Evolutionary conservation across 768 basidiomycete genomes (phyloP), one percentile per base, ranked within the genome.

Genomic region (Boletus insuetus): DNA sequence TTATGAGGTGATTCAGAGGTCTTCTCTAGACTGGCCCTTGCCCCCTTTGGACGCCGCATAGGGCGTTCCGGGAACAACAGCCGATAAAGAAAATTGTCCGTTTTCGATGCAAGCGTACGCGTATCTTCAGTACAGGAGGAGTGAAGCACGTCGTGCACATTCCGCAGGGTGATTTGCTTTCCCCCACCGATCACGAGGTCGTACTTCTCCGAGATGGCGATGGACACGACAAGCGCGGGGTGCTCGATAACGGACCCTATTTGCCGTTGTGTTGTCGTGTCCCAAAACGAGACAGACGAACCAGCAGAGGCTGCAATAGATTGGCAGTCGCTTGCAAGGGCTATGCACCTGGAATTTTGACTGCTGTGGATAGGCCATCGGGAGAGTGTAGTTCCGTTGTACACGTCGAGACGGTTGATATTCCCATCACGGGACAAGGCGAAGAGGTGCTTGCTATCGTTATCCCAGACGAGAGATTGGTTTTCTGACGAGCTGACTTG

Each of bases 251-350:
- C 4, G 9, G 58, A 20, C 31, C 59, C 59, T 0, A 60, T 29
- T 49, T 52, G 51, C n/a, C 37, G 0, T 35, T 31, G 59, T 12
- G 54, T 61, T 2, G 19, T 49, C 1, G 26, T 32, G 26, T 61
- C 54, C 60, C 60, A 61, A 40, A 61, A 53, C 2, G 54, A 56
- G 11, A 61, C 40, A 1, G 54, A 56, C 2, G 59, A 53, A 17
- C 39, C 26, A 1, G 40, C 54, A n/a, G 54, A 52, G 6, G 48
- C 54, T 12, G 51, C 54, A 20, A 61, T 47, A 13, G 24, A 61
- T 24, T 4, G 24, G 7, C 44, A 54, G 13, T 60, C 43, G 16
- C 24, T 17, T 4, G 50, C 31, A 4, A 60, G 16, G 16, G 44
- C n/a, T 9, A 60, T 60, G 19, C 58, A 51, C 26, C 29, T 40